Percentiles rank a stretch among this genome's conserved stretches.
Evolutionary conservation across 441 rosid genomes (phyloP).

Genomic region (Jatropha podagrica): DNA sequence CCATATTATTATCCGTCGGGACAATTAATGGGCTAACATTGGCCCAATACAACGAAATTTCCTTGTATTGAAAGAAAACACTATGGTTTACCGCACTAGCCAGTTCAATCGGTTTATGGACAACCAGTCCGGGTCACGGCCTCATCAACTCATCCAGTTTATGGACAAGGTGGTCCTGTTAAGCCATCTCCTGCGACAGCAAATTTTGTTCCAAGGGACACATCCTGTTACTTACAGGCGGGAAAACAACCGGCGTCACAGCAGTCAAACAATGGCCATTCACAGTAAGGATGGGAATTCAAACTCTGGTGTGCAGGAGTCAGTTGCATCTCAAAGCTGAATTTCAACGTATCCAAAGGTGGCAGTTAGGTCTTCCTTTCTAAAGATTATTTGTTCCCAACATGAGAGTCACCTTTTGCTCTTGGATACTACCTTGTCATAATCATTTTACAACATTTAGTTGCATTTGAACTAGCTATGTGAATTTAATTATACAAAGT

Average conservation of each 20-base stretch:
- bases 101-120: conserved; percentile 14
- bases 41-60: too few species aligned
- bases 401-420: not conserved
- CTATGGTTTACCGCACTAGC: too few species aligned
- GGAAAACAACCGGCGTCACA: conserved; percentile 8
- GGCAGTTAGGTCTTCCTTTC: not conserved
- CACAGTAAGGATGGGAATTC: conserved; percentile 16
- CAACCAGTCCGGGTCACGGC: not conserved
- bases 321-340: conserved; percentile 18
- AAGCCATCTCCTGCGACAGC: conserved; percentile 16
- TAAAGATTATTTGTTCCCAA: not conserved
- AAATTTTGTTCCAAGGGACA: conserved; percentile 16
- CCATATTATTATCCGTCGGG: too few species aligned
- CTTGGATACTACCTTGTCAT: not conserved
- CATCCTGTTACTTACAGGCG: conserved; percentile 15
- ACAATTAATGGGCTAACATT: too few species aligned
- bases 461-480: not conserved
- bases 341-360: not conserved
- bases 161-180: conserved; percentile 28
- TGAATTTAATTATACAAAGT: too few species aligned
- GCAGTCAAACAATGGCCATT: conserved; percentile 23
- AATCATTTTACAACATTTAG: not conserved
- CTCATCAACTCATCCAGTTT: conserved; percentile 12
- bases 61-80: too few species aligned
- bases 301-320: conserved; percentile 6